Percentiles rank a stretch among this genome's conserved stretches.
phyloP scores from a whole-genome alignment of 257 asterid genomes.

The Scutellaria minor region DNA sequence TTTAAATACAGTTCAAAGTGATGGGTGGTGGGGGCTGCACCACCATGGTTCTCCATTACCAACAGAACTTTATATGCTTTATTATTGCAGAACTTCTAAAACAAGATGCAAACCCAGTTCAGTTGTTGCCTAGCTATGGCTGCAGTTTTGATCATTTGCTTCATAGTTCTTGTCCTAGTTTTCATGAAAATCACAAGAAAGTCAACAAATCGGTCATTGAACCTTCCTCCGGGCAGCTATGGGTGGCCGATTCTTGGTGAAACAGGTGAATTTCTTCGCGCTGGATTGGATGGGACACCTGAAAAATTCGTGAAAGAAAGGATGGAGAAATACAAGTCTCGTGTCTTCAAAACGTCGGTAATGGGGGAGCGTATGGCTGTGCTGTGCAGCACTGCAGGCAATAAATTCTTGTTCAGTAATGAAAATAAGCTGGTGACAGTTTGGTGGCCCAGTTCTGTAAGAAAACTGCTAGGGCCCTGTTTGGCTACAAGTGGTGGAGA shows the following conservation, averaged over 20 bases:
- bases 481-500: constrained; percentile 55
- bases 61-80: not conserved
- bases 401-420: constrained; percentile 70
- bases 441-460: constrained; percentile 75
- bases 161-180: constrained; percentile 16
- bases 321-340: constrained; percentile 40
- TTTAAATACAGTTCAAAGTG: not conserved
- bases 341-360: constrained; percentile 51
- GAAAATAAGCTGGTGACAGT: constrained; percentile 63
- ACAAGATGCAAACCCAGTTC: not conserved
- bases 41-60: constrained; percentile 18
- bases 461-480: constrained; percentile 55
- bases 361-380: constrained; percentile 60
- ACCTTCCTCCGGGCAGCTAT: constrained; percentile 64
- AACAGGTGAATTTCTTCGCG: constrained; percentile 49
- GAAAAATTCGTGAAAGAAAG: constrained; percentile 48
- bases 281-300: constrained; percentile 50
- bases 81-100: not conserved
- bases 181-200: not conserved
- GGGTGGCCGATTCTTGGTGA: constrained; percentile 67
- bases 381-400: constrained; percentile 49
- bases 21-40: constrained; percentile 25
- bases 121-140: constrained; percentile 7
- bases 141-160: constrained; percentile 2
- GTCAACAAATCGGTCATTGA: constrained; percentile 26